Evolutionary conservation across 1,284 basidiomycete genomes (phyloP).

Genomic region (Cutaneotrichosporon sp.): DNA sequence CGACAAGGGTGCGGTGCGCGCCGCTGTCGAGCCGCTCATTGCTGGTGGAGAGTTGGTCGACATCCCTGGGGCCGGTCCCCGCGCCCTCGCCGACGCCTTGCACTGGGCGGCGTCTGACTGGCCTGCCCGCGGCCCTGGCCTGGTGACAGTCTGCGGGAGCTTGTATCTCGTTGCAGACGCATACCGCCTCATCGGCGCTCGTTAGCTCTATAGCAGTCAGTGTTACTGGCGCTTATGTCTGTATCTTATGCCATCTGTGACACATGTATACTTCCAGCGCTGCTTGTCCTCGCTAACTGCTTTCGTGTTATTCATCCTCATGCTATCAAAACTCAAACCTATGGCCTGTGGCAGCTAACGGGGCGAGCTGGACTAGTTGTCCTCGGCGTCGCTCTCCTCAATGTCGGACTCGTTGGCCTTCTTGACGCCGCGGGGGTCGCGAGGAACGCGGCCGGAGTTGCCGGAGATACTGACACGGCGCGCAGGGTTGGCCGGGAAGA

Average conservation of each 20-base stretch:
- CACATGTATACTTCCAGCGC: too few species aligned
- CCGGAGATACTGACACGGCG: conserved; percentile 33
- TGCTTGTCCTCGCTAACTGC: too few species aligned
- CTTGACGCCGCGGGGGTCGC: conserved; percentile 27
- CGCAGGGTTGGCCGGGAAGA: conserved; percentile 48
- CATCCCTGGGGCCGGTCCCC: conserved; percentile 11
- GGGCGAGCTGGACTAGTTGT: neutral
- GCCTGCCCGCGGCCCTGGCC: conserved; percentile 33
- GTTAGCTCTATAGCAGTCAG: too few species aligned
- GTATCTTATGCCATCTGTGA: neutral
- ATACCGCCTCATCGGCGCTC: conserved; percentile 56
- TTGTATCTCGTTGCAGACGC: conserved; percentile 85
- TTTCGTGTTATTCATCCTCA: conserved; percentile 3
- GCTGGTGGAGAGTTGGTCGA: conserved; percentile 15
- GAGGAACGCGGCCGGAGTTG: conserved; percentile 10
- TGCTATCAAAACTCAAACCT: conserved; percentile 2
- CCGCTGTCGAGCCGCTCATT: conserved; percentile 39
- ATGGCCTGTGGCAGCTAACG: neutral
- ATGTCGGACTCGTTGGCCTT: conserved; percentile 46
- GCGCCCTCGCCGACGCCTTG: conserved; percentile 26
- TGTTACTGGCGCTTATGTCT: too few species aligned
- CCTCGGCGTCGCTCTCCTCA: conserved; percentile 45
- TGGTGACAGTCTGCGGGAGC: conserved; percentile 78
- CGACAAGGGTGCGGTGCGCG: conserved; percentile 52
- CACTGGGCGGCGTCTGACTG: conserved; percentile 32